Evolutionary conservation across 1,139 yeast species (phyloP).

Genomic region (Torulaspora pretoriensis): DNA sequence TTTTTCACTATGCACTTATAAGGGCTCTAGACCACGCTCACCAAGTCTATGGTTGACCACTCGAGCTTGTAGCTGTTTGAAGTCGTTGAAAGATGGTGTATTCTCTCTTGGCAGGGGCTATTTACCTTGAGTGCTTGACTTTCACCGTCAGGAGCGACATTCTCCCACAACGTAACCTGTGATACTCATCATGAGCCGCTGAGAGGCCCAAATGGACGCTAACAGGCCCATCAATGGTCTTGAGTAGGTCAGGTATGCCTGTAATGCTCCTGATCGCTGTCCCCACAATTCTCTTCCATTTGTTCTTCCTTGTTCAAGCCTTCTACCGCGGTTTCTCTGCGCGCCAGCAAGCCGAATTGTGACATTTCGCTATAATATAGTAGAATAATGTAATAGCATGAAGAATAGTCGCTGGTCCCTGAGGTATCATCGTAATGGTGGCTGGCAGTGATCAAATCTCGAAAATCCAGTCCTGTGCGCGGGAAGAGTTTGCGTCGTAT

Average conservation of each 20-base stretch:
- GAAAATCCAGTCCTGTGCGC: constrained; percentile 1
- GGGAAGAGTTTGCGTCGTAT: constrained; percentile 5
- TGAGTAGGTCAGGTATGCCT: neutral
- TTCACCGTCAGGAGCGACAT: neutral
- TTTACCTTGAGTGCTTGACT: neutral
- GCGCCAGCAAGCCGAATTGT: neutral
- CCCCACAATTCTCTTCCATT: too few relatives aligned
- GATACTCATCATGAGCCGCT: neutral
- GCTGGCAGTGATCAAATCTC: constrained; percentile 1
- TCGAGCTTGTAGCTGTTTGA: neutral
- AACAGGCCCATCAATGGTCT: too few relatives aligned
- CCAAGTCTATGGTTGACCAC: neutral
- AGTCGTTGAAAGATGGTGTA: neutral
- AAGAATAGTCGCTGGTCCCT: too few relatives aligned
- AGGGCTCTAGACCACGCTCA: neutral
- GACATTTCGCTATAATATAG: neutral
- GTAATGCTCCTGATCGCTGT: neutral
- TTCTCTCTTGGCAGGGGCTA: neutral
- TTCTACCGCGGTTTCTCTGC: neutral
- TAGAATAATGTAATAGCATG: neutral
- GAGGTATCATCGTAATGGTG: neutral
- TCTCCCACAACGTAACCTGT: neutral
- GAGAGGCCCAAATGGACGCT: neutral
- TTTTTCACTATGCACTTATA: neutral
- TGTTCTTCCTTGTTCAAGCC: neutral